Conservation (phyloP, 1,139 yeast species). For the Geotrichum klebahnii region DNA sequence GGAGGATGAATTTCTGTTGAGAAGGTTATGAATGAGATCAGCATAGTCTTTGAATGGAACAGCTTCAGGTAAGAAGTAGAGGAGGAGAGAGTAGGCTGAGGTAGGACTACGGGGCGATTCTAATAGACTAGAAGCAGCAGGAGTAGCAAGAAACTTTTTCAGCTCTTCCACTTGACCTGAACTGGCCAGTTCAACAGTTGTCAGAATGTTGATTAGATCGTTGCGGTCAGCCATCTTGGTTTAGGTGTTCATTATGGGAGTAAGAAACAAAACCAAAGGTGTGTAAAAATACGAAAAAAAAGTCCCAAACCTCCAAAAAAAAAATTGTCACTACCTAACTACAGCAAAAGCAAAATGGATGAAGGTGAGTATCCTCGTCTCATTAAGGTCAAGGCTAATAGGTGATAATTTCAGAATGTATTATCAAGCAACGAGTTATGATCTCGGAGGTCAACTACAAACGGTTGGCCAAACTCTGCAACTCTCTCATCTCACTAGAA, state of each 20-base stretch:
- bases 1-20: slow-evolving; percentile 12
- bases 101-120: slow-evolving; percentile 13
- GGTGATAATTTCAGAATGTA: slow-evolving; percentile 15
- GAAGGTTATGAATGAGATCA: slow-evolving; percentile 11
- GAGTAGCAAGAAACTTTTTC: slow-evolving; percentile 1
- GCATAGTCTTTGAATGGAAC: slow-evolving; percentile 12
- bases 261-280: not conserved
- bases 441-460: slow-evolving; percentile 30
- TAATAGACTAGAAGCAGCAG: slow-evolving; percentile 1
- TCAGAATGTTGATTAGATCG: slow-evolving; percentile 2
- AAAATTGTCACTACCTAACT: slow-evolving; percentile 8
- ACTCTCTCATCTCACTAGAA: slow-evolving; percentile 15
- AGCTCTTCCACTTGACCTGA: slow-evolving; percentile 6
- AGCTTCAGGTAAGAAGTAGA: slow-evolving; percentile 20
- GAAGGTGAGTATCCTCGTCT: slow-evolving; percentile 3
- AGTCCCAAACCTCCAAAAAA: slow-evolving; percentile 7
- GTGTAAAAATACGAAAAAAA: not conserved
- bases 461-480: slow-evolving; percentile 26
- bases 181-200: slow-evolving; percentile 13
- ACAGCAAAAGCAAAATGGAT: slow-evolving; percentile 1
- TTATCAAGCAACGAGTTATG: slow-evolving; percentile 31
- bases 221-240: slow-evolving; percentile 2
- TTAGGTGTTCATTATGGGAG: not conserved
- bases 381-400: not conserved
- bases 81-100: slow-evolving; percentile 15